Base-by-base conservation (phyloP, 2,329 filamentous ascomycete genomes). In the Trichophyton simii region DNA sequence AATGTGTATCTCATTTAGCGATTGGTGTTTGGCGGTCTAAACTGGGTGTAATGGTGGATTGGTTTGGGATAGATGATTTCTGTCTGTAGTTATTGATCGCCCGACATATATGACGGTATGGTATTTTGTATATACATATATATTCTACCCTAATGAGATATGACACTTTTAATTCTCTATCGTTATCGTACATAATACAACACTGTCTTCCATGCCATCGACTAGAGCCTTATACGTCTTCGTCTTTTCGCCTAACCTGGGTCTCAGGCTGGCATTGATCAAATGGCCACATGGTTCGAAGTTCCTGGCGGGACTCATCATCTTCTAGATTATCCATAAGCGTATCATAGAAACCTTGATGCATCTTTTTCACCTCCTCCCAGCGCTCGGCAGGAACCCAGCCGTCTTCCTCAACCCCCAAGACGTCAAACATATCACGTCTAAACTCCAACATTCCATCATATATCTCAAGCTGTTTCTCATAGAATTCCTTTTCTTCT, bases 261-360 rank as follows among this genome's bases (percentile, higher is more conserved):
- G 1, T 25, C 15, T 57, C 13, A 34, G 18, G 52, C 44, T 55
- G 58, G 31, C 52, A 58, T 46, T 61, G 55, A 66, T 60, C 66
- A 65, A 62, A 68, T 42, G 64, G 66, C 65, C 31, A 65, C 66
- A 50, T 68, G 59, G 31, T 66, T 63, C n/a, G 64, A 41, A 64
- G 4, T 31, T 64, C 64, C 42, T 62, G 44, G 31, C 63, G 64
- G 11, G 63, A 61, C 58, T 63, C 62, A 46, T 64, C 63, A 59
- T 50, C 60, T 60, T 64, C 64, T 60, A 63, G 34, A 57, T 2
- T 18, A 18, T 46, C 61, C 61, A 65, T 63, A 25, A 64, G 38
- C 34, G 20, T 61, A 38, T 65, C 61, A 58, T 63, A 65, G 4
- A 65, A 38, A 57, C 59, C 42, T 38, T 42, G 46, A 62, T 65